phyloP scores from a whole-genome alignment of 257 asterid genomes.

The Verbascum thapsus region DNA sequence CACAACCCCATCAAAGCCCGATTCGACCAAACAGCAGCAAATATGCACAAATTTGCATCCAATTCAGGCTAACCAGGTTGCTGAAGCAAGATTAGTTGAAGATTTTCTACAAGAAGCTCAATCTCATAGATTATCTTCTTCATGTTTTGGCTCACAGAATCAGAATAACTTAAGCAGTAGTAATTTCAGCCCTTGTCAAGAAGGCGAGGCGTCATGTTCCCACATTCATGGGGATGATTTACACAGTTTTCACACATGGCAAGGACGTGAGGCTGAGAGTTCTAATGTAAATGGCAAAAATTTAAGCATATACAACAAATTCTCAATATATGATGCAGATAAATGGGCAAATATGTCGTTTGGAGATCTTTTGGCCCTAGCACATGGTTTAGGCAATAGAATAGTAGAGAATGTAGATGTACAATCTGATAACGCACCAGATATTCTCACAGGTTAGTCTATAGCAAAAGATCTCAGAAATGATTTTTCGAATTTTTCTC shows the following conservation, averaged over 20 bases:
- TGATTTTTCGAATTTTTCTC: no score
- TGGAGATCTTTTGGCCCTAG: conserved; percentile 44
- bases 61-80: conserved; percentile 13
- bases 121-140: no score
- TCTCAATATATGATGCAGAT: conserved; percentile 31
- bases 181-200: no score
- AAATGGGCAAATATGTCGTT: conserved; percentile 40
- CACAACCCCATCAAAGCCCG: conserved; percentile 63
- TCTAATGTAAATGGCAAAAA: conserved; percentile 25
- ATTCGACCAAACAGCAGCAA: conserved; percentile 34
- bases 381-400: conserved; percentile 39
- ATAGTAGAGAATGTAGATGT: conserved; percentile 19
- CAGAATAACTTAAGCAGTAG: no score
- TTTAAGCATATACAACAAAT: conserved; percentile 20
- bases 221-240: conserved; percentile 25
- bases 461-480: not conserved
- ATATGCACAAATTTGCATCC: conserved; percentile 40
- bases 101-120: conserved; percentile 11
- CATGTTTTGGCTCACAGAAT: no score
- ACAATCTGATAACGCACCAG: not conserved
- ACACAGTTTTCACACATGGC: conserved; percentile 32
- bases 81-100: conserved; percentile 15
- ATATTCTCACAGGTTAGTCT: conserved; percentile 34
- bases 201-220: conserved; percentile 16
- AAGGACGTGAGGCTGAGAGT: conserved; percentile 26